Percentiles rank a stretch among this genome's conserved stretches.
Evolutionary conservation across 495 filamentous ascomycete genomes (phyloP).

Genomic region (Talaromyces stipitatus): DNA sequence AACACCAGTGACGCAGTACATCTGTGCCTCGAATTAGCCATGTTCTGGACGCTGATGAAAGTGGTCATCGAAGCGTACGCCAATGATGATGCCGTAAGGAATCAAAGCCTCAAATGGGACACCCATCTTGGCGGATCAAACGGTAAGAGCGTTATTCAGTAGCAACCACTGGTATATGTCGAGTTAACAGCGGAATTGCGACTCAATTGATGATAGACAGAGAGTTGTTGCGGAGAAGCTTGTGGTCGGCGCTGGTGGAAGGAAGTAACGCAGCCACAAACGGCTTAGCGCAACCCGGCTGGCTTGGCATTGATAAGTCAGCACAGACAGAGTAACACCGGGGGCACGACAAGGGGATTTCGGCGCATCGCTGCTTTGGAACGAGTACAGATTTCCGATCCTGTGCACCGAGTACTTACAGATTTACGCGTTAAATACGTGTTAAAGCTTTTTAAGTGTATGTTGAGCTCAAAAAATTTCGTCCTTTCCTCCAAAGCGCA

Average conservation of each 20-base stretch:
- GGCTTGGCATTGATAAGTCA: conserved; percentile 30
- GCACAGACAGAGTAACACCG: conserved; percentile 18
- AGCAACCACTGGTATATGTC: background rate
- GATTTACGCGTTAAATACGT: conserved; percentile 29
- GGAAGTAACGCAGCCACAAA: conserved; percentile 17
- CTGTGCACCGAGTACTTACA: conserved; percentile 14
- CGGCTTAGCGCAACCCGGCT: conserved; percentile 25
- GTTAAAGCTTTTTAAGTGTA: conserved; percentile 1
- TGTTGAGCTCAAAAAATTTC: background rate
- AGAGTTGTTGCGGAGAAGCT: conserved; percentile 12
- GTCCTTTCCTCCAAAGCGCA: background rate
- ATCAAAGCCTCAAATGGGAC: conserved; percentile 93
- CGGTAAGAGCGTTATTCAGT: background rate
- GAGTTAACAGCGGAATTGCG: background rate
- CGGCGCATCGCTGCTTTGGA: conserved; percentile 26
- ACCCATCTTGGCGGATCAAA: conserved; percentile 56
- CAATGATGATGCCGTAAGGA: conserved; percentile 86
- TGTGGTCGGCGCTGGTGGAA: background rate
- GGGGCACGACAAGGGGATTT: conserved; percentile 30
- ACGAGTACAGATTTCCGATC: conserved; percentile 13
- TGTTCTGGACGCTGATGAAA: conserved; percentile 22
- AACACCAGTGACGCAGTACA: conserved; percentile 80
- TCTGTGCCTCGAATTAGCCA: conserved; percentile 42
- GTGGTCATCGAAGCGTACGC: conserved; percentile 48
- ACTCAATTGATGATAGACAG: conserved; percentile 6